Evolutionary conservation across 192 early-diverging fungal genomes (phyloP), one percentile per base, ranked within the genome.

Genomic region (Coemansia nantahalensis): DNA sequence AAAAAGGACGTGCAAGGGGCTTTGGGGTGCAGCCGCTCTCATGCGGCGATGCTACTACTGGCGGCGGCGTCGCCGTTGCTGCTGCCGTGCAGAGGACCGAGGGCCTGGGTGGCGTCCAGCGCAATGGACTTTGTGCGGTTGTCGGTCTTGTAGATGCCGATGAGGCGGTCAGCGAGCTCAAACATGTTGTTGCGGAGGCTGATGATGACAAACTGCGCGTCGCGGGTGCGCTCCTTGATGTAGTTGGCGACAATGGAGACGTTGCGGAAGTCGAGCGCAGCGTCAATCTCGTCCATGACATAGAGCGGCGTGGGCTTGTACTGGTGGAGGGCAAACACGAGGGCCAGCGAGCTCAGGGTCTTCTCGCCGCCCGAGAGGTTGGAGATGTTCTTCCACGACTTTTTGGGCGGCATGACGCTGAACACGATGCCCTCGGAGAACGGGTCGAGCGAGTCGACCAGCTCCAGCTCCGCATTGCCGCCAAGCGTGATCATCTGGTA

Each of bases 241-340:
- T 97, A 97, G 66, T 98, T 97, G 13, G 95, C 97, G 4, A 99
- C 89, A 70, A 99, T 99, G 13, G 93, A 97, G 18, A 98, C 95
- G 64, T 99, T 99, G 49, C 95, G 81, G 78, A 98, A 99, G 76
- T 99, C 97, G 19, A 98, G 77, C 1, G 97, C 97, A 0, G 95
- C 95, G 74, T 99, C 97, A 61, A 99, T 99, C 77, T 99, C 97
- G 75, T 99, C 97, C 94, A 99, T 98, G 35, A 99, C 92, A 67
- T 99, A 99, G 8, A 98, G 69, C n/a, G 95, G 97, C 17, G 97
- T 99, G 11, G 97, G 97, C 65, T 97, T 97, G 83, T 90, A 99
- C 65, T 97, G 95, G 68, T 99, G 97, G 48, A 99, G 79, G 1
- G 97, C 95, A 82, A 99, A 99, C 10, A 99, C 95, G 37, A 99